These are phyloP conservation scores for Talaromyces sp. DNA, from an alignment of 2,329 filamentous ascomycete genomes.

Conservation along the genomic window DNA sequence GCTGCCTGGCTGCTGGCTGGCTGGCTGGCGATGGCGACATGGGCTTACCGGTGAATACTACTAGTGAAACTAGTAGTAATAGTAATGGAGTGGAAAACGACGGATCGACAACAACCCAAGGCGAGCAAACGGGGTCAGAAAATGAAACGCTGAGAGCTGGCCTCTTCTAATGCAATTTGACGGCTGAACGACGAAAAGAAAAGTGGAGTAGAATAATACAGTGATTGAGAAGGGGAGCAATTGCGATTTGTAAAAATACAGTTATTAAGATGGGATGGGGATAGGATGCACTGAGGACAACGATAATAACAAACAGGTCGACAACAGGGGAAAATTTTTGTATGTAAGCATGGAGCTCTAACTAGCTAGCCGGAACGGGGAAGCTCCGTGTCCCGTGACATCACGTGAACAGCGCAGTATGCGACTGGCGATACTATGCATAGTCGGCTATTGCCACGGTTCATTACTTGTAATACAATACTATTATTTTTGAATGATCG, in stretches of 20 bases:
- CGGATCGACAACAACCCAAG: background rate
- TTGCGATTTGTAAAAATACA: background rate
- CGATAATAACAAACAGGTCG: background rate
- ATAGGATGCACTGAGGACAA: background rate
- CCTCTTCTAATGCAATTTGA: background rate
- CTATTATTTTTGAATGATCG: background rate
- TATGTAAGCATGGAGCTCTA: background rate
- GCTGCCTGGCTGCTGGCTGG: background rate
- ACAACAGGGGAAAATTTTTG: background rate
- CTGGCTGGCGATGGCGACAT: background rate
- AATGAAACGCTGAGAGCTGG: background rate
- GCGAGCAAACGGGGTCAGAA: background rate
- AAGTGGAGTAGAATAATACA: background rate
- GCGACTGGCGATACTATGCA: background rate
- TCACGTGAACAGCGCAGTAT: background rate
- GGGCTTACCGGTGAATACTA: background rate
- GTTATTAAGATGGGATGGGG: background rate
- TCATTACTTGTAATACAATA: background rate
- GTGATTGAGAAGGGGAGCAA: background rate
- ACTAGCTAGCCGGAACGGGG: background rate
- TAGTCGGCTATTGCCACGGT: background rate
- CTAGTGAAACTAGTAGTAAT: background rate
- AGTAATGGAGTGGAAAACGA: background rate
- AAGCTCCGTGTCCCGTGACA: background rate
- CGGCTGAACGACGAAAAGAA: background rate